These are phyloP conservation scores for Gaertneriomyces sp. DNA, from an alignment of 192 early-diverging fungal genomes.

Conservation along the genomic window DNA sequence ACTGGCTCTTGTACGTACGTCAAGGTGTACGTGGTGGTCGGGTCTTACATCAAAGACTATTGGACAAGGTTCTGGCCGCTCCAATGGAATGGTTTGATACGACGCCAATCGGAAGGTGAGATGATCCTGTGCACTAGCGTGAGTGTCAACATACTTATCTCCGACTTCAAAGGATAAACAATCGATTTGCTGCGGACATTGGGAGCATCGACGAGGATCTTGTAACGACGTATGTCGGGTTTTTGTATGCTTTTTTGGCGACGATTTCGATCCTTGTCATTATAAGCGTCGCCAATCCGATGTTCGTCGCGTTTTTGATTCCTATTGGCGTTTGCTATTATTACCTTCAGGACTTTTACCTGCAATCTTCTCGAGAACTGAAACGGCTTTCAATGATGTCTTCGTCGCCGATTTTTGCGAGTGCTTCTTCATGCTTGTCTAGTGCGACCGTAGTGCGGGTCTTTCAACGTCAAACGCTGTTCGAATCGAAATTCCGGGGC, in stretches of 20 bases:
- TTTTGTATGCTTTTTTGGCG: too few relatives aligned
- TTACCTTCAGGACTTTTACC: conserved; percentile 25
- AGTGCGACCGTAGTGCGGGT: neutral
- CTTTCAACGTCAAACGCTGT: neutral
- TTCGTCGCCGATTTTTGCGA: neutral
- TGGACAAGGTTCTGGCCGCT: conserved; percentile 62
- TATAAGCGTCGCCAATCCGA: too few relatives aligned
- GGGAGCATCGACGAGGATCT: conserved; percentile 36
- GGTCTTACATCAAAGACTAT: conserved; percentile 64
- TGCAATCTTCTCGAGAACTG: conserved; percentile 22
- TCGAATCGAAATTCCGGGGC: neutral
- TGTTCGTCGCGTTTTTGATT: conserved; percentile 14
- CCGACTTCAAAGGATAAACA: conserved; percentile 62
- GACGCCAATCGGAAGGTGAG: conserved; percentile 59
- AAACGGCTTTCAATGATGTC: conserved; percentile 7
- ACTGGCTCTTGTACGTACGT: conserved; percentile 50
- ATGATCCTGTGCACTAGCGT: too few relatives aligned
- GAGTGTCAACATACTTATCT: too few relatives aligned
- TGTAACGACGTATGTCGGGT: neutral
- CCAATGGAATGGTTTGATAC: conserved; percentile 70
- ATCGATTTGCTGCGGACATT: conserved; percentile 46
- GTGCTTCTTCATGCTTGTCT: neutral
- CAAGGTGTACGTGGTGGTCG: conserved; percentile 55
- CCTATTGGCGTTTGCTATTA: conserved; percentile 25
- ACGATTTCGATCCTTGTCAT: too few relatives aligned